Evolutionary conservation across 2,329 filamentous ascomycete genomes (phyloP).

Genomic region (Paecilomyces formosus): DNA sequence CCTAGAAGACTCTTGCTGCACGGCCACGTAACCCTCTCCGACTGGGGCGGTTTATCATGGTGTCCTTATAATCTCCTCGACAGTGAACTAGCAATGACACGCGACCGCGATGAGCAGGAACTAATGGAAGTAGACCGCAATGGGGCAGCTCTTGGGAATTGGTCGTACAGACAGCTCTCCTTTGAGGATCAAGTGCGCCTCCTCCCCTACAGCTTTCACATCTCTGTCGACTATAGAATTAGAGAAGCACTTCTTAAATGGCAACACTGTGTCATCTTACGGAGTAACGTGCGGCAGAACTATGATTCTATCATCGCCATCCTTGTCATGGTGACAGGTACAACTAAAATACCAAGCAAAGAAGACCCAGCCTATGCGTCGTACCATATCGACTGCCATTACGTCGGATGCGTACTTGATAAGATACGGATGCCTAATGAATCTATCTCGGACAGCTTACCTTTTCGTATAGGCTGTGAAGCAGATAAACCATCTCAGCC

Average conservation of each 20-base stretch:
- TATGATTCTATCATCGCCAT: background rate
- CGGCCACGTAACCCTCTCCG: too few species aligned
- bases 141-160: too few species aligned
- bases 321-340: background rate
- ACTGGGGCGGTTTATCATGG: too few species aligned
- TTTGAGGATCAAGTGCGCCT: background rate
- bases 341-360: background rate
- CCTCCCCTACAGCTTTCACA: background rate
- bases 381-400: background rate
- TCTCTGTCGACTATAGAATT: background rate
- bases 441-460: background rate
- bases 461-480: background rate
- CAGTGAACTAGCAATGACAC: too few species aligned
- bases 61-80: too few species aligned
- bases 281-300: background rate
- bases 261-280: background rate
- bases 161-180: too few species aligned
- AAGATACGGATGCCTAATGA: background rate
- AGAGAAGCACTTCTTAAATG: background rate
- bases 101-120: too few species aligned
- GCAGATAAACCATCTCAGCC: background rate
- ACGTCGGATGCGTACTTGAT: background rate
- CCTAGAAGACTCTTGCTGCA: too few species aligned
- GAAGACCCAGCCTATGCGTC: background rate
- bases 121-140: too few species aligned